Base-by-base conservation (phyloP, 306 rosid species). In the Arachis stenosperma region DNA sequence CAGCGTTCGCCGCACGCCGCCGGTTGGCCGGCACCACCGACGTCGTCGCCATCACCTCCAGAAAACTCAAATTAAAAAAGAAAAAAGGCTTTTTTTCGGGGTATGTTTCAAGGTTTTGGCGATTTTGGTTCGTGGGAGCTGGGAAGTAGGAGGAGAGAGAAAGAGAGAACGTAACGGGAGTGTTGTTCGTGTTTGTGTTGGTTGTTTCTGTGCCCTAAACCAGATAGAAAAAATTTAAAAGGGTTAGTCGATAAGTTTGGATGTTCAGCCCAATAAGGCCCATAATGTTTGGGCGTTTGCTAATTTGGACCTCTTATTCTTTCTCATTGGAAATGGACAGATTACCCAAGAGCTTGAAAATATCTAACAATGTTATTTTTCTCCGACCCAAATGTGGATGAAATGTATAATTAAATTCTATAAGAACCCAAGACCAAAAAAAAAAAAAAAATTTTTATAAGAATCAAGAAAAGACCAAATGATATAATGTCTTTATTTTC, bases 21-120 rank as follows among this genome's bases (percentile, higher is more conserved):
- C 90, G 75, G 81, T 90, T 92, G 7, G 86, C 81, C 64, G 96
- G 98, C 10, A 92, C 94, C 70, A 90, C 92, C 69, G 96, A 88
- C 3, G 89, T 11, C 36, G 84, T 69, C n/a, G 84, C 84, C 84
- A 80, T 80, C 58, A 50, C 70, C 62, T 53, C 67, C 43, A 52
- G 9, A 14, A 52, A 14, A 33, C 37, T 33, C 37, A 14, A 52
- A 14, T 4, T 4, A 5, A 52, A 2, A 22, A n/a, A n/a, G 57
- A 52, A 22, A 3, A 2, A n/a, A 6, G 6, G 14, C 6, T 52
- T 13, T 5, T 5, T 6, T 52, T 46, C 9, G 4, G 4, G 39
- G 39, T 22, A 22, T 9, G 4, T 58, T 5, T 58, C 29, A 33
- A 33, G 65, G 44, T 37, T 12, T 57, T 39, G 57, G 17, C 9